Evolutionary conservation across 352 stramenopile species (phyloP).

Genomic region (Phytophthora hibernalis): DNA sequence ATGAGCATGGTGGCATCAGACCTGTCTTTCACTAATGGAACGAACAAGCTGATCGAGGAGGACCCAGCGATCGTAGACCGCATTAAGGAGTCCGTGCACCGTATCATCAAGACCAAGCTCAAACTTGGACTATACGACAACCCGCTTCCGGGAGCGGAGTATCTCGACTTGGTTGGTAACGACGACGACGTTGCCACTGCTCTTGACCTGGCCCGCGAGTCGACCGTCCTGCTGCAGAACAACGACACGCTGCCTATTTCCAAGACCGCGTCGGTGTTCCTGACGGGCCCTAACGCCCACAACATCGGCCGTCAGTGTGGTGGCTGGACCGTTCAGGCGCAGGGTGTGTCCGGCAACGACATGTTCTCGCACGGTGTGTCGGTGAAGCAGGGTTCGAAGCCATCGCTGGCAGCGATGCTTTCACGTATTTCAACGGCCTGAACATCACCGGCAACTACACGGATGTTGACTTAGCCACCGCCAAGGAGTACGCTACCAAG

Average conservation of each 20-base stretch:
- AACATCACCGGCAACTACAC: conserved; percentile 54
- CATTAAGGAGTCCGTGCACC: conserved; percentile 54
- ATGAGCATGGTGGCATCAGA: conserved; percentile 86
- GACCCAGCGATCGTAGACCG: conserved; percentile 38
- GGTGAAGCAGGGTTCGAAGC: conserved; percentile 50
- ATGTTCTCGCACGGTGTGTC: conserved; percentile 52
- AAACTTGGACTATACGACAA: conserved; percentile 68
- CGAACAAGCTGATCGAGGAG: conserved; percentile 41
- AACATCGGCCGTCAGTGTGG: conserved; percentile 66
- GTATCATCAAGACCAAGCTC: conserved; percentile 72
- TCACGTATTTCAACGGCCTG: conserved; percentile 61
- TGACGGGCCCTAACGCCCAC: conserved; percentile 46
- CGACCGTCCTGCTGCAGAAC: conserved; percentile 41
- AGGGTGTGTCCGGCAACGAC: conserved; percentile 60
- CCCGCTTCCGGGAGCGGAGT: conserved; percentile 52
- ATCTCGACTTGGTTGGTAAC: conserved; percentile 51
- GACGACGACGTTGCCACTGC: conserved; percentile 48
- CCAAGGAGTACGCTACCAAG: conserved; percentile 30
- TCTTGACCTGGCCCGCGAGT: conserved; percentile 65
- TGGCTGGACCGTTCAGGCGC: conserved; percentile 75
- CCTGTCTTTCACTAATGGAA: conserved; percentile 50
- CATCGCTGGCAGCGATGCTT: conserved; percentile 21
- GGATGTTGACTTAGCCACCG: conserved; percentile 22
- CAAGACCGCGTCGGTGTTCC: conserved; percentile 17
- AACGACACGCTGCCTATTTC: conserved; percentile 25